Base-by-base conservation (phyloP, 1,284 basidiomycete genomes). In the Rhodotorula sp. region DNA sequence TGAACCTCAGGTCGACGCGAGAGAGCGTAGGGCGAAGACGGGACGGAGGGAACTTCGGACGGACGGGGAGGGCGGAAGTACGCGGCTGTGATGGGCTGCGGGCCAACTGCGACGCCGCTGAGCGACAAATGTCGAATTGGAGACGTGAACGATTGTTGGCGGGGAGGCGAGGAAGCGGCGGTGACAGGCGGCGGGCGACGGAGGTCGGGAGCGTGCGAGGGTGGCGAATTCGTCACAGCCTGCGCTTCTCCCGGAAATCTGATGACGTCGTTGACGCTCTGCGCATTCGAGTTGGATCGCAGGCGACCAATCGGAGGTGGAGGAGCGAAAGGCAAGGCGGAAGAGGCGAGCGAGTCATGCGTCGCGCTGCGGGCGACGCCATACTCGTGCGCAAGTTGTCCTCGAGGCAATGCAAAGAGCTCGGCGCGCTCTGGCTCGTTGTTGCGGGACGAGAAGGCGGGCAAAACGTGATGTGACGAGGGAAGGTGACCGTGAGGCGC, bases 211-310 rank as follows among this genome's bases (percentile, higher is more conserved):
- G 46, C 10, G 19, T 22, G 58, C 46, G 56, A 46, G 9, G 17
- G 27, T 10, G 56, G 39, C 20, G 58, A 22, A 3, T 19, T 24
- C 10, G 46, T 44, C 39, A 44, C 19, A 20, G 62, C 2, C 2
- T 46, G 57, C 4, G 66, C 30, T 6, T 34, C 17, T 13, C 56
- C 59, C 9, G 36, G 32, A 30, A 68, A 71, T 9, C 56, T 59
- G 55, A 67, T 71, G 17, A 67, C 62, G 46, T 65, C 66, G 55
- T 65, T 62, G 30, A 64, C 66, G 63, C 63, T 62, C 46, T 68
- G 57, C 13, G 32, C 47, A n/a, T 57, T 65, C 1, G 66, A 64
- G 13, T 20, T 54, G 52, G 24, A 46, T 7, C 49, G 36, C 15
- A 4, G 27, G n/a, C 49, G 59, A 22, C 32, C 55, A 15, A 13